Base-by-base conservation (phyloP, 148 eudicot genomes). In the Vaccinium vitisidaea region DNA sequence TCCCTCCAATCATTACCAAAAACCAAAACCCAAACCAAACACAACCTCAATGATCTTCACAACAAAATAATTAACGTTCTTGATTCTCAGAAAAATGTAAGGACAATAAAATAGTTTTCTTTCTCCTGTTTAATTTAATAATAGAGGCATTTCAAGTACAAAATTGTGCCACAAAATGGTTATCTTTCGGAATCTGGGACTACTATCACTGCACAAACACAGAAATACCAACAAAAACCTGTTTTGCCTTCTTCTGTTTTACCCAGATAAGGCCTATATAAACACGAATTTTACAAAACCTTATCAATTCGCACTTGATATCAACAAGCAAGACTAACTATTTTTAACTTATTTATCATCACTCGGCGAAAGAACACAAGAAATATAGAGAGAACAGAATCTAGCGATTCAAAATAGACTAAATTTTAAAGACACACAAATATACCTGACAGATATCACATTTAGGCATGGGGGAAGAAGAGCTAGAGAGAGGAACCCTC, bases 391-490 rank as follows among this genome's bases (percentile, higher is more conserved):
- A 61, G 0, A 61, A 61, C n/a, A 43, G 46, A 55, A 82, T 15
- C 1, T 56, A 63, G 18, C 0, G 8, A 59, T 61, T 54, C 2
- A 71, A 86, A 2, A 13, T 27, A 79, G 6, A 18, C 14, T 36
- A 10, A 50, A 50, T 50, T 10, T 1, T 19, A 25, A 18, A 12
- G 1, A 39, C 23, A 13, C 3, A 79, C 10, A 13, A 46, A 58
- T 18, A 43, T 16, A 97, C 99, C 96, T 97, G 98, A 82, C 99
- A 97, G 73, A 97, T 95, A 83, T 97, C 99, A 32, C 99, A 97
- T 83, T 89, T 92, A 59, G 98, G 98, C 90, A 94, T 91, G 73
- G 84, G 89, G 14, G 92, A 86, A 14, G 94, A 83, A 5, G 93
- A 87, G 75, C 39, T 84, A 25, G 92, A 88, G n/a, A 97, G 92